phyloP scores from a whole-genome alignment of 2,329 filamentous ascomycete species.

The Dothistroma pini region DNA sequence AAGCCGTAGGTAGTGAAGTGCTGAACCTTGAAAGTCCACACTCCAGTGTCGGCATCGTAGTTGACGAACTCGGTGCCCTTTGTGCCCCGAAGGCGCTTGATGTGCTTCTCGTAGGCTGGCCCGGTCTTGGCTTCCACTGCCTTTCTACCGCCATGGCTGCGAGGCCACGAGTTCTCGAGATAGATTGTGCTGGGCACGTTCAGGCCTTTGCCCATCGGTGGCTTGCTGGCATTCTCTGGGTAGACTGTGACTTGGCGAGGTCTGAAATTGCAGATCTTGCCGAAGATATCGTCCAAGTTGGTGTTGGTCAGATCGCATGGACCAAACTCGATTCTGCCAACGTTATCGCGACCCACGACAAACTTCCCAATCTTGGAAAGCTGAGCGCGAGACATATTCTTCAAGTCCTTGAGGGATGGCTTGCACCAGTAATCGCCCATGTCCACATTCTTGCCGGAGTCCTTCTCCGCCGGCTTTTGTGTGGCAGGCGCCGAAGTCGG shows the following conservation, averaged over 20 bases:
- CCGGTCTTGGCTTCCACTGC: constrained; percentile 55
- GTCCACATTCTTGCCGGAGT: constrained; percentile 31
- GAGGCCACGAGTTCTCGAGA: constrained; percentile 92
- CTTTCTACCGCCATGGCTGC: constrained; percentile 57
- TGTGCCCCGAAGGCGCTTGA: constrained; percentile 75
- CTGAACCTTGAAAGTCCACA: constrained; percentile 90
- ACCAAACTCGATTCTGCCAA: constrained; percentile 78
- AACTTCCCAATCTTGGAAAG: constrained; percentile 71
- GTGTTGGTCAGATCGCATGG: constrained; percentile 67
- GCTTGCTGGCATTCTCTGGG: constrained; percentile 69
- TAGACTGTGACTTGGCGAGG: constrained; percentile 87
- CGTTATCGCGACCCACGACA: constrained; percentile 74
- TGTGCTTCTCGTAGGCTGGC: constrained; percentile 72
- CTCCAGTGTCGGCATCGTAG: constrained; percentile 74
- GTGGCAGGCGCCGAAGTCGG: constrained; percentile 25
- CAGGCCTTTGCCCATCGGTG: constrained; percentile 77
- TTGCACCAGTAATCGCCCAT: constrained; percentile 84
- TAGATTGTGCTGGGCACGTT: constrained; percentile 86
- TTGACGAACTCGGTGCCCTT: constrained; percentile 74
- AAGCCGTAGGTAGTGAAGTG: constrained; percentile 96
- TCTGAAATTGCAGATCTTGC: constrained; percentile 49
- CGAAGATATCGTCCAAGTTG: constrained; percentile 75
- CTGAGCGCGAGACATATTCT: constrained; percentile 74
- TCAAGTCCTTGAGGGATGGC: constrained; percentile 70
- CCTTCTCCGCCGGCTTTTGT: constrained; percentile 15